Percentiles rank a stretch among this genome's conserved stretches.
Evolutionary conservation across 345 rosid species (phyloP).

Genomic region (Corchorus olitorius): DNA sequence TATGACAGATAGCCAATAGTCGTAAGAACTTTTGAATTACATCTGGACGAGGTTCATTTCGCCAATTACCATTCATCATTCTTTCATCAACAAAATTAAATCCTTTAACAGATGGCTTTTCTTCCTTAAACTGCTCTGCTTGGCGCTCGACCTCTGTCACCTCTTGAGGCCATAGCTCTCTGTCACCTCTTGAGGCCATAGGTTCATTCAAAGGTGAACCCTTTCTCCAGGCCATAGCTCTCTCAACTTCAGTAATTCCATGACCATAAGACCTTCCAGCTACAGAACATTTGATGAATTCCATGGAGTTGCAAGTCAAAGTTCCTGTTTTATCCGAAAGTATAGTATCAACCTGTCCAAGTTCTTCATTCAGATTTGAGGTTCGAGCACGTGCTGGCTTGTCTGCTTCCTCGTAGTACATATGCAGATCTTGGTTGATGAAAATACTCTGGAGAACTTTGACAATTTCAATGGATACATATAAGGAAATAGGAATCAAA

Average conservation of each 20-base stretch:
- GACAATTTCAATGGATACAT: constrained; percentile 91
- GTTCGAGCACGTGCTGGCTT: constrained; percentile 92
- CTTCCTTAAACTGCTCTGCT: constrained; percentile 31
- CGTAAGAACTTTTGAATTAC: constrained; percentile 65
- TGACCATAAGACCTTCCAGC: constrained; percentile 87
- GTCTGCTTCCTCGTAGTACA: constrained; percentile 89
- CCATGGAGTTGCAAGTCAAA: constrained; percentile 96
- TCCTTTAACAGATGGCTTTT: constrained; percentile 61
- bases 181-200: constrained; percentile 39
- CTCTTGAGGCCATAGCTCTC: constrained; percentile 46
- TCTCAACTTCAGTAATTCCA: constrained; percentile 88
- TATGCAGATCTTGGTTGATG: constrained; percentile 76
- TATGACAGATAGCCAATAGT: constrained; percentile 86
- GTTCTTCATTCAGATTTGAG: constrained; percentile 98
- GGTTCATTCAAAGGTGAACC: constrained; percentile 57
- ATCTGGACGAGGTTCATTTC: constrained; percentile 50
- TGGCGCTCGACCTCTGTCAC: constrained; percentile 33
- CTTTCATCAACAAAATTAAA: constrained; percentile 84
- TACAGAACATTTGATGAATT: constrained; percentile 83
- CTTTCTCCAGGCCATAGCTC: constrained; percentile 70
- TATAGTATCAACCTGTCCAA: constrained; percentile 90
- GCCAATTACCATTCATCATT: constrained; percentile 74
- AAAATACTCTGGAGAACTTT: constrained; percentile 90
- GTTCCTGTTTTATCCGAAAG: constrained; percentile 96
- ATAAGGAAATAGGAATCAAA: constrained; percentile 91